Percentiles rank a stretch among this genome's conserved stretches.
Conservation (phyloP, 495 filamentous ascomycete species). For the Tetracladium setigerum region DNA sequence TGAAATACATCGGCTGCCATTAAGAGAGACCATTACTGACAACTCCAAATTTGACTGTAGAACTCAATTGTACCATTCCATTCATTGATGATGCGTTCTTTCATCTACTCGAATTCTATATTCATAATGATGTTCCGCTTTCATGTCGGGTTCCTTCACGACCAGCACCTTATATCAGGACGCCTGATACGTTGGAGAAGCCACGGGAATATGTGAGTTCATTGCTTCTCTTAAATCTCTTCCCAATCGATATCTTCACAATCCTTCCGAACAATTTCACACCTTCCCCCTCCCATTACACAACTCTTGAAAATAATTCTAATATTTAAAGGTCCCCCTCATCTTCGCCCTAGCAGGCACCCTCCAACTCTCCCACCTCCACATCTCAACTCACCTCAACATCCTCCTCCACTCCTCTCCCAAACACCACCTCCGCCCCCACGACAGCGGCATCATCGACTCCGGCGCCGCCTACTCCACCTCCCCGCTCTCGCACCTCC, state of each 20-base stretch:
- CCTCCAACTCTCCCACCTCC: constrained; percentile 80
- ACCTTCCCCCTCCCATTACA: background rate
- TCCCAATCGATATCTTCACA: no score
- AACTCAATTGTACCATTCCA: constrained; percentile 87
- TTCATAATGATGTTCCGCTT: constrained; percentile 91
- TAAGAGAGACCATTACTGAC: background rate
- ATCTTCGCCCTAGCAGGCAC: constrained; percentile 86
- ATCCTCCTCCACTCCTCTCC: constrained; percentile 69
- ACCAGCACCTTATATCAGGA: constrained; percentile 44
- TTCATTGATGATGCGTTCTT: constrained; percentile 83
- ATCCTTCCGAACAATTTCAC: background rate
- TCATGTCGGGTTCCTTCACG: constrained; percentile 84
- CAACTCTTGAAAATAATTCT: no score
- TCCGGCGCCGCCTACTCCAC: constrained; percentile 81
- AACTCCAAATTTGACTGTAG: constrained; percentile 33
- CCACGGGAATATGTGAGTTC: no score
- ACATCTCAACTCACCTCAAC: constrained; percentile 85
- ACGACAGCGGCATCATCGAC: constrained; percentile 66
- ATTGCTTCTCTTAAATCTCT: no score
- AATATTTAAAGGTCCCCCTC: constrained; percentile 50
- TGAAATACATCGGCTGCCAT: no score
- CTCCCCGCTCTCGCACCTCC: constrained; percentile 55
- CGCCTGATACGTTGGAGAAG: background rate
- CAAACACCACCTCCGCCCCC: constrained; percentile 43
- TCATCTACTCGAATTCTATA: constrained; percentile 97